Evolutionary conservation across 1,284 basidiomycete genomes (phyloP).

Genomic region (Trichosporon sp.): DNA sequence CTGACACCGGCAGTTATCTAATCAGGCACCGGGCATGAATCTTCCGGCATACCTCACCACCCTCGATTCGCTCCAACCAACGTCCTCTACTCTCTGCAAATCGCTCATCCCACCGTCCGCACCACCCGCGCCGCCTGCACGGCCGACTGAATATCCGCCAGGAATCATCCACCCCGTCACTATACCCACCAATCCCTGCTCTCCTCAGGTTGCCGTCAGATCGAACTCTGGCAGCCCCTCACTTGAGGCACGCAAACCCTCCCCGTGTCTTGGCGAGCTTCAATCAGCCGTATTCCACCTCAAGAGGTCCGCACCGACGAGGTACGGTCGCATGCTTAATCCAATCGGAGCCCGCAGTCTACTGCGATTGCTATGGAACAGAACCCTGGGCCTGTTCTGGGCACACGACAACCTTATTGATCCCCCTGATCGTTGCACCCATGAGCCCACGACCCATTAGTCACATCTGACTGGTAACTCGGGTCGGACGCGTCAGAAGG

Average conservation of each 20-base stretch:
- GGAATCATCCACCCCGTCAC: not conserved
- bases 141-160: not conserved
- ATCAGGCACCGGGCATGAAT: constrained; percentile 17
- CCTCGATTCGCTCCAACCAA: not conserved
- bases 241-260: not conserved
- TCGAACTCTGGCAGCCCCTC: not conserved
- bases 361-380: not conserved
- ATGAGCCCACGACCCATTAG: not conserved
- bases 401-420: constrained; percentile 3
- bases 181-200: not conserved
- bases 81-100: not conserved
- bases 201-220: not conserved
- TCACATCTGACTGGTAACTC: not conserved
- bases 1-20: constrained; percentile 16
- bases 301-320: not conserved
- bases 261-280: constrained; percentile 1
- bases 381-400: not conserved
- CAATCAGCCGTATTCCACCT: not conserved
- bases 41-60: constrained; percentile 6
- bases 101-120: constrained; percentile 2
- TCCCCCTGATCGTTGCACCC: not conserved
- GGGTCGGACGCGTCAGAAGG: not conserved
- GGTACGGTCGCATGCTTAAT: not conserved
- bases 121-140: not conserved
- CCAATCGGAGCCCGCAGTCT: not conserved